Conservation (phyloP, 352 stramenopile species). For the Pythium pyrilobum region DNA sequence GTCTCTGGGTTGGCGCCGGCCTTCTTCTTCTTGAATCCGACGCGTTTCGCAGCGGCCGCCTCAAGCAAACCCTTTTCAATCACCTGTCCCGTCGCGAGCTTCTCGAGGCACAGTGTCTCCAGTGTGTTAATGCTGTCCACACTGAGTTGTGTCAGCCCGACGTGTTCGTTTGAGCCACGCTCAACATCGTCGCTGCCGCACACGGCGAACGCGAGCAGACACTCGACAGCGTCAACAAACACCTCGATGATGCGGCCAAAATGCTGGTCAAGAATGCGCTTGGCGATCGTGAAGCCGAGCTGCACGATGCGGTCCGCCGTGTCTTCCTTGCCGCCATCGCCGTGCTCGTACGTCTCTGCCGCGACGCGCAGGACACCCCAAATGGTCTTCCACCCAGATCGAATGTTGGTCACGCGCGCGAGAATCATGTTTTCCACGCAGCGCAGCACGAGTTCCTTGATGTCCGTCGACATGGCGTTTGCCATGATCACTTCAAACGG, state of each 20-base stretch:
- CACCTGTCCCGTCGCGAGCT: slow-evolving; percentile 67
- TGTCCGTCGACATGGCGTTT: slow-evolving; percentile 74
- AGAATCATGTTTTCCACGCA: slow-evolving; percentile 92
- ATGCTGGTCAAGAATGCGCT: slow-evolving; percentile 77
- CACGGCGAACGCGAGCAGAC: slow-evolving; percentile 71
- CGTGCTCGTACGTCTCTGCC: slow-evolving; percentile 74
- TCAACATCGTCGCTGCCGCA: slow-evolving; percentile 68
- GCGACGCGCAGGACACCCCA: slow-evolving; percentile 90
- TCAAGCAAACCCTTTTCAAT: slow-evolving; percentile 57
- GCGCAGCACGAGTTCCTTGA: slow-evolving; percentile 88
- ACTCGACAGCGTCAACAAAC: slow-evolving; percentile 78
- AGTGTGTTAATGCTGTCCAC: slow-evolving; percentile 65
- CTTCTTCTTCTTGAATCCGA: slow-evolving; percentile 62
- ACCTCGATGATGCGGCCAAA: slow-evolving; percentile 72
- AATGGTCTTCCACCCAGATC: slow-evolving; percentile 93
- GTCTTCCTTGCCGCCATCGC: slow-evolving; percentile 23
- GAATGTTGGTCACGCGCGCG: slow-evolving; percentile 82
- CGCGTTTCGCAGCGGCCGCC: slow-evolving; percentile 30
- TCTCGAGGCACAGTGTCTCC: slow-evolving; percentile 63
- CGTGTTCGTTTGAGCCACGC: slow-evolving; percentile 37
- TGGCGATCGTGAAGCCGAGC: slow-evolving; percentile 84
- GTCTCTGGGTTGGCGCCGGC: background rate
- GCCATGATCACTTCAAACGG: slow-evolving; percentile 96
- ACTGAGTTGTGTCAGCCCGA: slow-evolving; percentile 59
- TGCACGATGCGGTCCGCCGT: slow-evolving; percentile 75